Conservation (phyloP, 805 yeast genomes). For the Lipomyces kockii region DNA sequence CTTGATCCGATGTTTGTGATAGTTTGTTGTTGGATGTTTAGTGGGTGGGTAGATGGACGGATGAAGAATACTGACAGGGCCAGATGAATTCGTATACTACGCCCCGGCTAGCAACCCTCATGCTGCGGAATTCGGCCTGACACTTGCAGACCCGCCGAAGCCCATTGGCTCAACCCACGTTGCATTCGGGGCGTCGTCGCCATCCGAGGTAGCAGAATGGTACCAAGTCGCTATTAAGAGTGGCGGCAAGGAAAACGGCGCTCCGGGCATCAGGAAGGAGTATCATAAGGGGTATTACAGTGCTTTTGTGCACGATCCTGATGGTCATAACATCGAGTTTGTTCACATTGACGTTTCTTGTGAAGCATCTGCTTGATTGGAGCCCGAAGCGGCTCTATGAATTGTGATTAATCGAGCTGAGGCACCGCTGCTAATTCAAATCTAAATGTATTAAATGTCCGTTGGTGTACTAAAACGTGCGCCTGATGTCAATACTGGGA, state of each 20-base stretch:
- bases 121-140: neutral
- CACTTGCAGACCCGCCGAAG: neutral
- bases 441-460: too few species aligned
- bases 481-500: neutral
- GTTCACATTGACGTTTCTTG: neutral
- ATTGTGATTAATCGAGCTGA: too few species aligned
- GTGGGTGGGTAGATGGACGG: too few species aligned
- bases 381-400: too few species aligned
- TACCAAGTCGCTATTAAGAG: neutral
- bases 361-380: too few species aligned
- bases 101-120: neutral
- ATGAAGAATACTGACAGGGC: too few species aligned
- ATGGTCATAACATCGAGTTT: conserved; percentile 12
- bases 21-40: too few species aligned
- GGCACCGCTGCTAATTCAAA: too few species aligned
- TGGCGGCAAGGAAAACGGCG: conserved; percentile 9
- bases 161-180: conserved; percentile 5
- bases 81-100: neutral
- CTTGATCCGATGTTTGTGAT: too few species aligned
- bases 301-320: conserved; percentile 10
- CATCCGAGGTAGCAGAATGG: neutral
- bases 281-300: neutral
- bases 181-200: conserved; percentile 8
- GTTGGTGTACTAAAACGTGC: too few species aligned
- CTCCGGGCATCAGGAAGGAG: conserved; percentile 5